Base-by-base conservation (phyloP, 805 yeast species). In the Candida mattraensis region DNA sequence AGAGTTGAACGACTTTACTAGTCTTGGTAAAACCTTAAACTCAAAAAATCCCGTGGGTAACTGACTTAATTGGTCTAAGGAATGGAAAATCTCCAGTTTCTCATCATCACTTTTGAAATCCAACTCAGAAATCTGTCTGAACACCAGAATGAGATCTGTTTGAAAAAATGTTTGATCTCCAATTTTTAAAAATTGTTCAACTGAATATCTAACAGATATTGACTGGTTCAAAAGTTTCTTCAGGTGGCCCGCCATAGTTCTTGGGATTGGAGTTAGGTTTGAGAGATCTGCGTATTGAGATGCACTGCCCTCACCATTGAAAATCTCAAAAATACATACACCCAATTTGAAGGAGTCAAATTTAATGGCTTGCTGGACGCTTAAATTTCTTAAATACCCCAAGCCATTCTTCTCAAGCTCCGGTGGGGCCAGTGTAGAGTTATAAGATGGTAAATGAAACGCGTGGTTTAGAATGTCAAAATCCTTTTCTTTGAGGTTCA, bases 311-410 rank as follows among this genome's bases (percentile, higher is more conserved):
- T 16, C 27, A 14, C 56, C 59, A 34, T 66, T 66, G 50, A 74
- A 71, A 5, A 80, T 45, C 28, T 67, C 63, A 38, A 64, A 66
- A 3, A 80, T 69, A 19, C 85, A 64, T 2, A 62, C 61, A 3
- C 87, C 94, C 23, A 80, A 67, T 44, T 70, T 70, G 64, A 67
- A 84, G 0, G 93, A 67, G 56, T 86, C 94, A 35, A 78, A 61
- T 45, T 76, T 76, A 23, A 64, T 52, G 0, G 73, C 70, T 12
- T 51, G 51, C 5, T 38, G 35, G 5, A 38, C 35, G 46, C 52
- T 37, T 30, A 51, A 32, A 17, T 52, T 53, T 18, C 47, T 48
- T 24, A 58, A 48, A 2, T 66, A 60, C 4, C 66, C 70, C 33
- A 73, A 56, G 1, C 83, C 84, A 15, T 53, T 47, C 18, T 55